Percentiles rank a stretch among this genome's conserved stretches.
phyloP scores from a whole-genome alignment of 345 rosid species.

The Reutealis trisperma region DNA sequence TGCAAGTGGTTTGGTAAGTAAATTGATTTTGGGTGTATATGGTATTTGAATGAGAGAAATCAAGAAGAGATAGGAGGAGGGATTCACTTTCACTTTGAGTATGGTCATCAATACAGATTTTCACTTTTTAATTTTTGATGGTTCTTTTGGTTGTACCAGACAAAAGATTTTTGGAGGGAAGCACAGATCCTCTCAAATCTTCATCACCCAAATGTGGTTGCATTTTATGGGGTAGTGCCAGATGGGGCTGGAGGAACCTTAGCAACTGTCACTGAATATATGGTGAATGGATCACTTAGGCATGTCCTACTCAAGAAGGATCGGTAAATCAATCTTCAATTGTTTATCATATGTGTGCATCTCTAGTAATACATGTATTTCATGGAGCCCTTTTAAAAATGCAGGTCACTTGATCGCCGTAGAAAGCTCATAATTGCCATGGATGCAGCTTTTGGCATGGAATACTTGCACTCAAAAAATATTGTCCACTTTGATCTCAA shows the following conservation, averaged over 20 bases:
- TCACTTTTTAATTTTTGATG: conserved; percentile 6
- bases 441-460: conserved; percentile 88
- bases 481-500: conserved; percentile 75
- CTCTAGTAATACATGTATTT: conserved; percentile 2
- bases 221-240: conserved; percentile 74
- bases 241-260: conserved; percentile 70
- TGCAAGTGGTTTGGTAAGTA: background rate
- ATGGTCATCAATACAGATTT: background rate
- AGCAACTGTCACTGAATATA: conserved; percentile 73
- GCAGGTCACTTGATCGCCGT: conserved; percentile 54
- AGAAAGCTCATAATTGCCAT: conserved; percentile 61
- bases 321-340: conserved; percentile 35
- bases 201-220: conserved; percentile 78
- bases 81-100: background rate
- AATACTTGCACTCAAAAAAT: conserved; percentile 66
- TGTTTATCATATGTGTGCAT: conserved; percentile 7
- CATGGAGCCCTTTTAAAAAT: conserved; percentile 3
- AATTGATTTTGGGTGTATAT: background rate
- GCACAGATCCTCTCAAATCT: conserved; percentile 76
- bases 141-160: conserved; percentile 34
- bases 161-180: conserved; percentile 76
- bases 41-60: background rate
- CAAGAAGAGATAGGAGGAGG: background rate
- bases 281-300: conserved; percentile 80
- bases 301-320: conserved; percentile 61